Evolutionary conservation across 1,284 basidiomycete species (phyloP), one percentile per base, ranked within the genome.

Genomic region (Coriolopsis trogii): DNA sequence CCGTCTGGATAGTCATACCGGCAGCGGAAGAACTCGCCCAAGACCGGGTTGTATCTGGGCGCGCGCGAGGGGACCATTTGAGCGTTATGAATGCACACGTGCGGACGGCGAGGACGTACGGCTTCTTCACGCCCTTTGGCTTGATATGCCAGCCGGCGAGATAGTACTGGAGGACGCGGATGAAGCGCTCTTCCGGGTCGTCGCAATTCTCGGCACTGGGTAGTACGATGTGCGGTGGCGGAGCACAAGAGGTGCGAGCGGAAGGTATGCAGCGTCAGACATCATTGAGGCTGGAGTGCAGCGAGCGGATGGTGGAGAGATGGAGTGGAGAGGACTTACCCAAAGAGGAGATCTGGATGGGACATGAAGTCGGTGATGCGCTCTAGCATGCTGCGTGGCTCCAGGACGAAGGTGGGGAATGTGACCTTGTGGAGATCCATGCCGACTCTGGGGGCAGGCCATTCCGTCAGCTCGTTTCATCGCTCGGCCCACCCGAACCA

Each of bases 71-170:
- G 34, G 16, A 39, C 15, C 3, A 30, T 18, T 29, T n/a, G n/a
- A 44, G 33, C 33, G 33, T 34, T 18, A 44, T 41, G 57, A 34
- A 54, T 40, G 39, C 18, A 49, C 41, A 47, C 44, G 45, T 37
- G 44, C 56, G 31, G 42, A 39, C 38, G 28, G 49, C 38, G 40
- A 20, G 24, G 38, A 78, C 88, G 72, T 65, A 95, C 83, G 96
- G 96, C 76, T 99, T 99, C 89, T 99, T 99, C 59, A 99, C 97
- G 48, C 96, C 96, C 73, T 95, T 97, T 34, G 96, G 95, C 74
- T 99, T 98, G 76, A 98, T 97, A 73, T 99, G 97, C 96, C 96
- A 99, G 38, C 96, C 96, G n/a, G 93, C 91, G 38, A 98, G 86
- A 69, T 98, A 99, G 72, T 97, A 98, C 51, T 92, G 89, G 44